Conservation (phyloP, 1,284 basidiomycete species). For the Trichosporon ovoides region DNA sequence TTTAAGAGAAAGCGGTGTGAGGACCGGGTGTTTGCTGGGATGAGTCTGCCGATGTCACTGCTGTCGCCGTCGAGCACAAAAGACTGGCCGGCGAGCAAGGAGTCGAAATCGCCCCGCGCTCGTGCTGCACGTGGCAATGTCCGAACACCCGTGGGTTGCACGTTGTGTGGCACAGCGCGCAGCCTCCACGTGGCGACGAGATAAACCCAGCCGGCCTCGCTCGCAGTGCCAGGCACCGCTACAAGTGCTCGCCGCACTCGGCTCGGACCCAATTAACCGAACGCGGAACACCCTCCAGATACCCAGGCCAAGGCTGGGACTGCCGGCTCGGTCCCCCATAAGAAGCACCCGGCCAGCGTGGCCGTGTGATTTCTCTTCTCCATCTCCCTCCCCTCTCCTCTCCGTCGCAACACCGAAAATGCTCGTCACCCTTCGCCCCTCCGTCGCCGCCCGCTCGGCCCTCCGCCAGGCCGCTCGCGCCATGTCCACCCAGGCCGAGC, state of each 20-base stretch:
- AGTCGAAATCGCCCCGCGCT: conserved; percentile 1
- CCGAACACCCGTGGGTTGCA: conserved; percentile 1
- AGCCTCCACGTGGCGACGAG: not conserved
- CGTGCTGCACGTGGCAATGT: not conserved
- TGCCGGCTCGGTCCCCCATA: too few relatives aligned
- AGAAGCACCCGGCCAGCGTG: too few relatives aligned
- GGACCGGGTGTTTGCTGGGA: not conserved
- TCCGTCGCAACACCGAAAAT: too few relatives aligned
- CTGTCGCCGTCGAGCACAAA: conserved; percentile 4
- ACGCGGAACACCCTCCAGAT: too few relatives aligned
- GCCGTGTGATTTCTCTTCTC: too few relatives aligned
- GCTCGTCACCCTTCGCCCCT: conserved; percentile 21
- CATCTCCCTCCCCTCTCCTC: too few relatives aligned
- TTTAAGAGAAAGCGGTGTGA: not conserved
- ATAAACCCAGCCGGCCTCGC: too few relatives aligned
- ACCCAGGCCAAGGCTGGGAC: too few relatives aligned
- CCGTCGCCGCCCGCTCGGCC: conserved; percentile 18
- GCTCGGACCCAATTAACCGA: too few relatives aligned
- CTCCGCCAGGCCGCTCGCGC: conserved; percentile 21
- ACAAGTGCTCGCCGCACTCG: too few relatives aligned
- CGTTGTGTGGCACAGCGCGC: conserved; percentile 1
- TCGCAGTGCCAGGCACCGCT: too few relatives aligned
- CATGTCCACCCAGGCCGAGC: conserved; percentile 39
- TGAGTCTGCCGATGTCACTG: conserved; percentile 1
- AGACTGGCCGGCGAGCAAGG: not conserved